Evolutionary conservation across 2,329 filamentous ascomycete species (phyloP).

Genomic region (Myriosclerotinia curreyana): DNA sequence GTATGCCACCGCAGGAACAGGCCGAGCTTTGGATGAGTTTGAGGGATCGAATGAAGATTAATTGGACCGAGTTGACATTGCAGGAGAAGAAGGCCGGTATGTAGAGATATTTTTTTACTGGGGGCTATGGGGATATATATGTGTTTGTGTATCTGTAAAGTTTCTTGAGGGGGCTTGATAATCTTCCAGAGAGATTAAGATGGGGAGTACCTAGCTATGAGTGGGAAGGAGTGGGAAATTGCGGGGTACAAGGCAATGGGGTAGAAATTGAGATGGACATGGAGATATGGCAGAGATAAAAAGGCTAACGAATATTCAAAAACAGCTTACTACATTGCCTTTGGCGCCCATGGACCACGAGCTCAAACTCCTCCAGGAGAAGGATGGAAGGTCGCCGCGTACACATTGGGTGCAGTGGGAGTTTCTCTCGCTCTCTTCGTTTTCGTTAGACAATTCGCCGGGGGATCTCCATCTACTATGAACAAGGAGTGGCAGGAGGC

Average conservation of each 20-base stretch:
- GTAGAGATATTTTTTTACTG: slow-evolving; percentile 39
- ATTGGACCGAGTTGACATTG: slow-evolving; percentile 91
- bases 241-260: neutral
- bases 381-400: slow-evolving; percentile 71
- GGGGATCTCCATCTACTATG: slow-evolving; percentile 78
- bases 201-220: neutral
- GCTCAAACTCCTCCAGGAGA: slow-evolving; percentile 80
- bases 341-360: slow-evolving; percentile 93
- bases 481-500: slow-evolving; percentile 96
- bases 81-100: slow-evolving; percentile 99
- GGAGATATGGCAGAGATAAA: neutral
- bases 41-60: slow-evolving; percentile 97
- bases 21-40: slow-evolving; percentile 98
- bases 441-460: slow-evolving; percentile 67
- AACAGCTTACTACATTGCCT: slow-evolving; percentile 97
- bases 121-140: neutral
- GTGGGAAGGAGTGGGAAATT: neutral
- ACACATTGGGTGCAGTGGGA: slow-evolving; percentile 65
- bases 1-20: slow-evolving; percentile 97
- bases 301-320: slow-evolving; percentile 9
- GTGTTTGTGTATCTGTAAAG: neutral
- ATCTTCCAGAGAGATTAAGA: neutral
- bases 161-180: neutral
- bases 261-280: slow-evolving; percentile 1
- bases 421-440: slow-evolving; percentile 70